Percentiles rank a stretch among this genome's conserved stretches.
These are phyloP conservation scores for Penicillium sp. DNA, from an alignment of 2,329 filamentous ascomycete species.

Conservation along the genomic window DNA sequence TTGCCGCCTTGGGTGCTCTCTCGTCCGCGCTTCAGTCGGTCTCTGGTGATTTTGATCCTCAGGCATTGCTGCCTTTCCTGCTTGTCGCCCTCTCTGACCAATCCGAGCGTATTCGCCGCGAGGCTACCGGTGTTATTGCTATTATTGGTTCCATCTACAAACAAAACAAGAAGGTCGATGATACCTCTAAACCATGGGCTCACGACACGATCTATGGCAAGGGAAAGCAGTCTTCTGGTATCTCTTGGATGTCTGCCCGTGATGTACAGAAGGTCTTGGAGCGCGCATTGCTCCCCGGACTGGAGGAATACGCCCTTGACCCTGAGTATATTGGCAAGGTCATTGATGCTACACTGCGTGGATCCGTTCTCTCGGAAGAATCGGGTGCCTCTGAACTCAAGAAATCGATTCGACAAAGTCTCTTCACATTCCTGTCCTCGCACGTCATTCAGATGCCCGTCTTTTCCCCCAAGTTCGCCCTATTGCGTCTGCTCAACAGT, in stretches of 20 bases:
- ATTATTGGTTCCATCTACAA: constrained; percentile 52
- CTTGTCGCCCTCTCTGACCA: constrained; percentile 69
- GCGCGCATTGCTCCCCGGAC: constrained; percentile 62
- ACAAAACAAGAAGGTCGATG: constrained; percentile 42
- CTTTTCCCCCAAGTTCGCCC: constrained; percentile 61
- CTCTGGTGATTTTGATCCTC: constrained; percentile 59
- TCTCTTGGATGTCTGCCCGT: constrained; percentile 56
- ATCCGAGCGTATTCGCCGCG: constrained; percentile 68
- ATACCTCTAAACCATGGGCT: constrained; percentile 53
- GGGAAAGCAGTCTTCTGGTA: constrained; percentile 41
- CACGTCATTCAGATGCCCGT: constrained; percentile 67
- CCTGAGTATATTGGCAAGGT: constrained; percentile 62
- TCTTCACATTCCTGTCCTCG: constrained; percentile 67
- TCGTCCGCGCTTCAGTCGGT: constrained; percentile 52
- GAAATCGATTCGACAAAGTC: constrained; percentile 57
- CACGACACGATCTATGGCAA: constrained; percentile 61
- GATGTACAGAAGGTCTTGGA: constrained; percentile 59
- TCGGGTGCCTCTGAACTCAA: constrained; percentile 53
- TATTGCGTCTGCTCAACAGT: constrained; percentile 68
- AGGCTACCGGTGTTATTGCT: constrained; percentile 63
- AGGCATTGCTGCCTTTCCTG: constrained; percentile 76
- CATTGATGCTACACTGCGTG: constrained; percentile 58
- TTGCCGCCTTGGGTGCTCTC: constrained; percentile 62
- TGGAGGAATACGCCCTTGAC: constrained; percentile 86
- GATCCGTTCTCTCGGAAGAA: constrained; percentile 30